Base-by-base conservation (phyloP, 441 rosid species). In the Populus hybrid region DNA sequence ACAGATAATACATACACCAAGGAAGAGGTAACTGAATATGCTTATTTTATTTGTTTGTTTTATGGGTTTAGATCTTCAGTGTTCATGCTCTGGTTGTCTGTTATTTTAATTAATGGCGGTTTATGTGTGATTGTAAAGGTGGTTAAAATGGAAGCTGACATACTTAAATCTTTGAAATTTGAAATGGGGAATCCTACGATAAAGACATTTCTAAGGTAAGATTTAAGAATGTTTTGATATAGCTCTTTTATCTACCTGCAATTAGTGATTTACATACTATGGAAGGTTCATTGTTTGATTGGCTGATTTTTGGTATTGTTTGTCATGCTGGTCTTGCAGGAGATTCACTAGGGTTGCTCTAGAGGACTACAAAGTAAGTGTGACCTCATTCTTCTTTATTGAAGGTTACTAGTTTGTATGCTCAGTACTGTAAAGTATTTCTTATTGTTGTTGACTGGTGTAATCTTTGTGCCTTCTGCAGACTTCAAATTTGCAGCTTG, bases 1-100 rank as follows among this genome's bases (percentile, higher is more conserved):
- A 92, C 94, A 0, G 97, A 92, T 77, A 90, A 93, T 64, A 90
- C 94, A 1, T 90, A 89, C 83, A 85, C 98, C 2, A 90, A 87
- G 82, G 86, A 88, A 53, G 91, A 93, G 73, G 90, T 86, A 81
- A 21, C 31, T 29, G 31, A 29, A 29, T 29, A 29, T 29, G 31
- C 31, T 29, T 29, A 29, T 29, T 29, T 29, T 29, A 29, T 29
- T 29, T 29, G 31, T 29, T 2, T 24, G 66, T 11, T 35, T 1
- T 12, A 2, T 7, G 6, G 20, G 12, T 35, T 35, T 7, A 21
- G n/a, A 26, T 31, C 29, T 21, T 24, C 35, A 64, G 18, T 67
- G 20, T 20, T 26, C 70, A 11, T 20, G 68, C 61, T n/a, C 9
- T 68, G 16, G 26, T 18, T 20, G 29, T 26, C n/a, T 16, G 1